A percentile compares a stretch with the other conserved stretches of the same genome.
phyloP scores from a whole-genome alignment of 2,329 filamentous ascomycete genomes.

The Lasiodiplodia hormozganensis region DNA sequence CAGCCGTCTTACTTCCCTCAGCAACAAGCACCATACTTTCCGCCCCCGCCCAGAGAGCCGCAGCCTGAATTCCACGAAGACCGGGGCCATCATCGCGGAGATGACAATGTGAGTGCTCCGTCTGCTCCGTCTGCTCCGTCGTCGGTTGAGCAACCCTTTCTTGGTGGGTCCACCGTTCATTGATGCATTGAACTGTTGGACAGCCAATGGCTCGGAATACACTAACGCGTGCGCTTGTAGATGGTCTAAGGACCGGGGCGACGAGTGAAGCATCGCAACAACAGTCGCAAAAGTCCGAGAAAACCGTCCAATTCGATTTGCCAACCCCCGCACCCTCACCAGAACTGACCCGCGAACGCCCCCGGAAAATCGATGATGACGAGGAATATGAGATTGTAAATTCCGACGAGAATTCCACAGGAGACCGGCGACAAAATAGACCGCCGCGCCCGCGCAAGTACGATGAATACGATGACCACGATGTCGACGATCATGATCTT shows the following conservation, averaged over 20 bases:
- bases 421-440: constrained; percentile 29
- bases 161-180: constrained; percentile 44
- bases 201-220: constrained; percentile 31
- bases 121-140: constrained; percentile 48
- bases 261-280: constrained; percentile 31
- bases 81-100: constrained; percentile 46
- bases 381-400: constrained; percentile 21
- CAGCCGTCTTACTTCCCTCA: constrained; percentile 6
- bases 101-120: constrained; percentile 60
- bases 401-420: constrained; percentile 25
- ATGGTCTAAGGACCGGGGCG: constrained; percentile 35
- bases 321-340: constrained; percentile 33
- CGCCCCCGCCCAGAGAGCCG: constrained; percentile 39
- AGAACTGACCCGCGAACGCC: constrained; percentile 10
- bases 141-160: constrained; percentile 42
- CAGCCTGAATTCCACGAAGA: constrained; percentile 39
- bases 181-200: constrained; percentile 30
- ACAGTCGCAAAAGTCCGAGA: constrained; percentile 37
- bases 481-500: constrained; percentile 39
- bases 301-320: constrained; percentile 48
- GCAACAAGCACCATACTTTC: constrained; percentile 39
- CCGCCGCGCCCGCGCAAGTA: constrained; percentile 38
- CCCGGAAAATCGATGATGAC: constrained; percentile 22
- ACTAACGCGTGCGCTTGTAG: constrained; percentile 30
- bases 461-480: constrained; percentile 40